Conservation (phyloP, 2,329 filamentous ascomycete genomes). For the Penicillium paneum region DNA sequence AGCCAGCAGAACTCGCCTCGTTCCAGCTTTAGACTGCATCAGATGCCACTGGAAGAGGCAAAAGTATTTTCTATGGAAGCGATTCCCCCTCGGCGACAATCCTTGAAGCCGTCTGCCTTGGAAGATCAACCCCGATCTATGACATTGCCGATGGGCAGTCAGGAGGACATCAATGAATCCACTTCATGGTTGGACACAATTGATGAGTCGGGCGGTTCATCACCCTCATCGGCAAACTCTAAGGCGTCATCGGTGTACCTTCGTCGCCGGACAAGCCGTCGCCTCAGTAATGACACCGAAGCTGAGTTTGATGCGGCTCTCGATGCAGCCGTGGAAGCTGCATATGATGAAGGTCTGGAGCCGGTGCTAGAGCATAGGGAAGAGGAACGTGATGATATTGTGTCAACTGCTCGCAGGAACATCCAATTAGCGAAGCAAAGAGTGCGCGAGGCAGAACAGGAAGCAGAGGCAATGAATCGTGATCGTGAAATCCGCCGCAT, state of each 20-base stretch:
- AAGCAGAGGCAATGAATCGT: slow-evolving; percentile 60
- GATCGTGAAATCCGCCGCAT: slow-evolving; percentile 56
- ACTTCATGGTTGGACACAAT: slow-evolving; percentile 94
- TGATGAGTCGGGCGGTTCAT: slow-evolving; percentile 81
- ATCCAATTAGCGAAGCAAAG: slow-evolving; percentile 74
- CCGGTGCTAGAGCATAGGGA: slow-evolving; percentile 49
- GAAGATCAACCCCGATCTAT: slow-evolving; percentile 25
- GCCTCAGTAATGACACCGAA: slow-evolving; percentile 69
- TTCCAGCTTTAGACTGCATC: slow-evolving; percentile 45
- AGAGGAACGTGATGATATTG: slow-evolving; percentile 32
- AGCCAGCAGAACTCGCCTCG: slow-evolving; percentile 45
- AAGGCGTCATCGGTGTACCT: slow-evolving; percentile 68
- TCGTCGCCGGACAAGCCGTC: slow-evolving; percentile 66
- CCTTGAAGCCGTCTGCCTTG: slow-evolving; percentile 36
- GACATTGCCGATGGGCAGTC: not conserved
- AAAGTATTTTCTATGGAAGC: slow-evolving; percentile 27
- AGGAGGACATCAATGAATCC: slow-evolving; percentile 70
- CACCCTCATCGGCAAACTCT: slow-evolving; percentile 75
- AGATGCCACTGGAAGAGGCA: slow-evolving; percentile 24
- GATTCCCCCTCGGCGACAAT: slow-evolving; percentile 39
- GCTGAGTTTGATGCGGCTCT: slow-evolving; percentile 91
- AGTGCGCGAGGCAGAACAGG: slow-evolving; percentile 69
- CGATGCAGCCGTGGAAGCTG: slow-evolving; percentile 92
- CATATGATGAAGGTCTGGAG: slow-evolving; percentile 88
- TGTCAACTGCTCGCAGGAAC: slow-evolving; percentile 57